Percentiles rank a stretch among this genome's conserved stretches.
phyloP scores from a whole-genome alignment of 805 yeast genomes.

The Barnettozyma californica region DNA sequence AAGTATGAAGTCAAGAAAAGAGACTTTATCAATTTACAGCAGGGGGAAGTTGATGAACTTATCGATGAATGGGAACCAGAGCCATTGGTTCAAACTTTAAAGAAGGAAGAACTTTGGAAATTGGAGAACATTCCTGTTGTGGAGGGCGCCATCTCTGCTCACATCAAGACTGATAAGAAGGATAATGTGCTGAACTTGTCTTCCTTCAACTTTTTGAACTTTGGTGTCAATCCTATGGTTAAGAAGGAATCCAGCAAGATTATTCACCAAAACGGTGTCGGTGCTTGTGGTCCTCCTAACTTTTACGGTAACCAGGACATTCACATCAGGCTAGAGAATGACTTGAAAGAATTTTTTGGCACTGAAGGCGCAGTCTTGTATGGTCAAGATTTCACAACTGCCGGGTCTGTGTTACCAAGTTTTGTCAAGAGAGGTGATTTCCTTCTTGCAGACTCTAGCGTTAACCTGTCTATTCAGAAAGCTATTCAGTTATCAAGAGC shows the following conservation, averaged over 20 bases:
- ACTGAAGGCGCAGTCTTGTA: conserved; percentile 77
- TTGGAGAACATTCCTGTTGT: conserved; percentile 59
- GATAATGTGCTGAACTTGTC: conserved; percentile 57
- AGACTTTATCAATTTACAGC: conserved; percentile 55
- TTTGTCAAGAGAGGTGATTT: conserved; percentile 94
- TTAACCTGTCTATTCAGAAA: conserved; percentile 74
- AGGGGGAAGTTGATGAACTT: conserved; percentile 71
- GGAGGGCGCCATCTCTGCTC: conserved; percentile 41
- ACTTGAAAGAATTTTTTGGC: conserved; percentile 68
- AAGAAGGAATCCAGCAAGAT: conserved; percentile 48
- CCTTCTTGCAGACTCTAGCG: conserved; percentile 79
- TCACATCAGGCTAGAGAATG: conserved; percentile 74
- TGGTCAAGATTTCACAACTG: conserved; percentile 88
- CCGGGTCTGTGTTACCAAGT: conserved; percentile 86
- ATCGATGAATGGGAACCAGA: conserved; percentile 92
- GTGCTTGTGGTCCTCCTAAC: conserved; percentile 98
- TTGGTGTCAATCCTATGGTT: conserved; percentile 45
- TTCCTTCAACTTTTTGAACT: conserved; percentile 64
- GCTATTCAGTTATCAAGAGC: conserved; percentile 86
- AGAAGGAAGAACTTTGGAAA: conserved; percentile 53
- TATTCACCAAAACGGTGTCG: conserved; percentile 78
- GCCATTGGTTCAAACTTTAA: conserved; percentile 58
- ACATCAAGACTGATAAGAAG: conserved; percentile 23
- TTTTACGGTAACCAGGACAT: conserved; percentile 94
- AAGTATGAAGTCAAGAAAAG: conserved; percentile 72